Base-by-base conservation (phyloP, 768 basidiomycete species). In the Pholiota microspora region DNA sequence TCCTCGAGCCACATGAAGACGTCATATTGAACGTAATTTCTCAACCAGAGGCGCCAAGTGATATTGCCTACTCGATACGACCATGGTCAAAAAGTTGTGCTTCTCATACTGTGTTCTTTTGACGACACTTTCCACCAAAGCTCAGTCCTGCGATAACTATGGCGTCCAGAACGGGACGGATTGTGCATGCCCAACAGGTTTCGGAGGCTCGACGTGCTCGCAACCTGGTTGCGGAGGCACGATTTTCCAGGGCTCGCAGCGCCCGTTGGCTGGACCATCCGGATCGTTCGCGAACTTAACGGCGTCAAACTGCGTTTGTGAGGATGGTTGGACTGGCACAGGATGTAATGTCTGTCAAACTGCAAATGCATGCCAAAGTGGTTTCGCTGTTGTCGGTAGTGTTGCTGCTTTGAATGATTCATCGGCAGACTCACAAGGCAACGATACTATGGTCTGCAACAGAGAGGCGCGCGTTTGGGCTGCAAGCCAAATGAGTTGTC, bases 161-260 rank as follows among this genome's bases (percentile, higher is more conserved):
- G 91, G 88, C 27, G 63, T 73, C 3, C 60, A 67, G 35, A 83
- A 81, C 57, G 82, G 79, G 8, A 75, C 82, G 21, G 62, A 66
- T 21, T 95, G 94, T 65, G 69, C 77, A 21, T 97, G 94, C 68
- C 93, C 92, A 4, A 79, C 82, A 21, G 93, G 93, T 10, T 92
- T 91, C 64, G 89, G 88, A 9, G 90, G 88, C 6, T 51, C 80
- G 24, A 80, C 78, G 18, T 94, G 92, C 64, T 76, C 82, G 1
- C 76, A 80, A 53, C 82, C 88, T 0, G 83, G 78, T 1, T 97
- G 94, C 57, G 89, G 89, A 9, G 92, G 92, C 1, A 87, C 83
- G 49, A 82, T 96, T 40, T 92, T 88, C 65, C 84, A 92, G 62
- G 88, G 86, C 51, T 67, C 81, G 2, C 65, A 74, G 47, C 80